Evolutionary conservation across 2,329 filamentous ascomycete species (phyloP).

Genomic region (Phialocephala sp.): DNA sequence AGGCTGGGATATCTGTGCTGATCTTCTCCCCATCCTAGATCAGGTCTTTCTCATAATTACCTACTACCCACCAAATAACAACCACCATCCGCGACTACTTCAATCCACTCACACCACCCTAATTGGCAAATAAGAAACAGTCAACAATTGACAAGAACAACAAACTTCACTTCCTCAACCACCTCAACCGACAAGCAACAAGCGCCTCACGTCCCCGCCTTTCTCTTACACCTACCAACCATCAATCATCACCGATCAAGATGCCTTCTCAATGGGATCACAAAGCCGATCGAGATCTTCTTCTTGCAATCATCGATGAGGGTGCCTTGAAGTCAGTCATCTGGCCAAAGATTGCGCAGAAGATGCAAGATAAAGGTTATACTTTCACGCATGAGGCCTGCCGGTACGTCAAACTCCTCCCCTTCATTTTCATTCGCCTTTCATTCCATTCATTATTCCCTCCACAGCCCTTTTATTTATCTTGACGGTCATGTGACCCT

Average conservation of each 20-base stretch:
- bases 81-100: too few relatives aligned
- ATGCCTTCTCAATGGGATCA: conserved; percentile 38
- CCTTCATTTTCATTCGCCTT: not conserved
- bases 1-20: not conserved
- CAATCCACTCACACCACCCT: too few relatives aligned
- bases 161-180: not conserved
- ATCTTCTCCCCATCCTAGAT: not conserved
- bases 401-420: conserved; percentile 34
- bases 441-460: not conserved
- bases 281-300: conserved; percentile 38
- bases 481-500: not conserved
- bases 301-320: conserved; percentile 40
- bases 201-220: not conserved
- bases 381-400: conserved; percentile 41
- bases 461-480: not conserved
- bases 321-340: conserved; percentile 34
- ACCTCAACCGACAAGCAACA: not conserved
- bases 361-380: conserved; percentile 35
- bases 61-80: too few relatives aligned
- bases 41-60: not conserved
- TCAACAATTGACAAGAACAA: too few relatives aligned
- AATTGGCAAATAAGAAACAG: too few relatives aligned
- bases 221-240: not conserved
- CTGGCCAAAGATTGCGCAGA: conserved; percentile 34
- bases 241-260: not conserved